Evolutionary conservation across 768 basidiomycete genomes (phyloP).

Genomic region (Rhizopogon roseolus): DNA sequence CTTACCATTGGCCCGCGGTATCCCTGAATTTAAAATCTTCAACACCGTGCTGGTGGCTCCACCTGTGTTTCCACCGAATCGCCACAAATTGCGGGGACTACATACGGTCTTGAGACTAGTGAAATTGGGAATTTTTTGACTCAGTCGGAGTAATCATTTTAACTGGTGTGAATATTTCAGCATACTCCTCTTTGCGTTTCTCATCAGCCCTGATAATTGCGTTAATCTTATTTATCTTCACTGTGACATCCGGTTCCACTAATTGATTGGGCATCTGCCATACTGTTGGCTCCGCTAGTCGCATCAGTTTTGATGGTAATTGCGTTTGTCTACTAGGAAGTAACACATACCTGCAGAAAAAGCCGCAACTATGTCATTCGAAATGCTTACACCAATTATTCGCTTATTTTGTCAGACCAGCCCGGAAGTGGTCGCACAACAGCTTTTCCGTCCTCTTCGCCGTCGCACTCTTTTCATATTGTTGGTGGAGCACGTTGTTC

Average conservation of each 20-base stretch:
- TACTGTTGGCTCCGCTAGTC: slow-evolving; percentile 39
- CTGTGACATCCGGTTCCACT: slow-evolving; percentile 33
- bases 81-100: slow-evolving; percentile 5
- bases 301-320: slow-evolving; percentile 35
- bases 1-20: no score
- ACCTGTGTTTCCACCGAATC: slow-evolving; percentile 32
- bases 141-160: slow-evolving; percentile 33
- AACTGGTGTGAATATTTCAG: slow-evolving; percentile 22
- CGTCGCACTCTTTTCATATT: slow-evolving; percentile 33
- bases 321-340: slow-evolving; percentile 50
- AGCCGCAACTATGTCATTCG: not conserved
- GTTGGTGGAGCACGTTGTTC: slow-evolving; percentile 36
- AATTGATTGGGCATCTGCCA: slow-evolving; percentile 42
- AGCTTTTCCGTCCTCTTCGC: slow-evolving; percentile 37
- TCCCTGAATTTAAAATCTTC: no score
- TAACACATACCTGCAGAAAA: slow-evolving; percentile 29
- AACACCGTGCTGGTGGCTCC: slow-evolving; percentile 27
- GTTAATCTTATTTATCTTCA: slow-evolving; percentile 17
- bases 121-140: slow-evolving; percentile 35
- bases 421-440: slow-evolving; percentile 36
- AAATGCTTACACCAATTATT: not conserved
- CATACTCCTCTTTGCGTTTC: not conserved
- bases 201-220: slow-evolving; percentile 11
- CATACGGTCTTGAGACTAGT: not conserved
- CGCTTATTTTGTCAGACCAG: slow-evolving; percentile 25